A percentile compares a stretch with the other conserved stretches of the same genome.
phyloP scores from a whole-genome alignment of 805 yeast species.

The Yarrowia bubula region DNA sequence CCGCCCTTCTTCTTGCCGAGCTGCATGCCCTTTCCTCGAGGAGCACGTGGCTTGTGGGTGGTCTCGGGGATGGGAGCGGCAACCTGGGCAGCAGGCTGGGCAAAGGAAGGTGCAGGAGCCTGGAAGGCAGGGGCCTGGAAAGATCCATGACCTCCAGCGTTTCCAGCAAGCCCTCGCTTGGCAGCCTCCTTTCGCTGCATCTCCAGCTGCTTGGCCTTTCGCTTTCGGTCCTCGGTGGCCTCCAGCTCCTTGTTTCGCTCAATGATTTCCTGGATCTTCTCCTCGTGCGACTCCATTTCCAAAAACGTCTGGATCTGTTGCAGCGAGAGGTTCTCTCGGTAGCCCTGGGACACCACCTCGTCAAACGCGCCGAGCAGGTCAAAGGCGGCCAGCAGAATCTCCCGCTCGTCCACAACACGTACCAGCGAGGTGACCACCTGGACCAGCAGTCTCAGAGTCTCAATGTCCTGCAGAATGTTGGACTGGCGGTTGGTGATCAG shows the following conservation, averaged over 20 bases:
- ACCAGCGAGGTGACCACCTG: slow-evolving; percentile 76
- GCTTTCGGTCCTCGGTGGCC: slow-evolving; percentile 95
- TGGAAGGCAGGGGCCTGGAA: slow-evolving; percentile 17
- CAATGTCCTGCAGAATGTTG: slow-evolving; percentile 90
- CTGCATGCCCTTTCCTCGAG: slow-evolving; percentile 71
- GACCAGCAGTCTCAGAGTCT: slow-evolving; percentile 81
- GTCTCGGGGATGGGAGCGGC: slow-evolving; percentile 29
- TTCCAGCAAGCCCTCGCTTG: slow-evolving; percentile 37
- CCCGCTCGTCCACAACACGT: slow-evolving; percentile 73
- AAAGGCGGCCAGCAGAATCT: slow-evolving; percentile 79
- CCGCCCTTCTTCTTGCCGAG: slow-evolving; percentile 56
- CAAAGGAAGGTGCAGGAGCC: slow-evolving; percentile 27
- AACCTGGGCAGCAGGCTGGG: slow-evolving; percentile 5
- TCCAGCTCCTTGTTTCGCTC: slow-evolving; percentile 95
- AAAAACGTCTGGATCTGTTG: slow-evolving; percentile 83
- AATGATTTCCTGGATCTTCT: slow-evolving; percentile 95
- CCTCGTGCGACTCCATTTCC: slow-evolving; percentile 98
- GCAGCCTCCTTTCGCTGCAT: slow-evolving; percentile 53
- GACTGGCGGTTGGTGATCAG: slow-evolving; percentile 87
- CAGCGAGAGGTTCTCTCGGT: slow-evolving; percentile 78
- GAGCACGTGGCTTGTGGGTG: slow-evolving; percentile 39
- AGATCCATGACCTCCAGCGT: slow-evolving; percentile 32
- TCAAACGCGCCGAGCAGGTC: slow-evolving; percentile 90
- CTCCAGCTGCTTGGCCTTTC: slow-evolving; percentile 78
- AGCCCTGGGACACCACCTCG: slow-evolving; percentile 87